Evolutionary conservation across 2,329 filamentous ascomycete species (phyloP).

Genomic region (Phialophora chinensis): DNA sequence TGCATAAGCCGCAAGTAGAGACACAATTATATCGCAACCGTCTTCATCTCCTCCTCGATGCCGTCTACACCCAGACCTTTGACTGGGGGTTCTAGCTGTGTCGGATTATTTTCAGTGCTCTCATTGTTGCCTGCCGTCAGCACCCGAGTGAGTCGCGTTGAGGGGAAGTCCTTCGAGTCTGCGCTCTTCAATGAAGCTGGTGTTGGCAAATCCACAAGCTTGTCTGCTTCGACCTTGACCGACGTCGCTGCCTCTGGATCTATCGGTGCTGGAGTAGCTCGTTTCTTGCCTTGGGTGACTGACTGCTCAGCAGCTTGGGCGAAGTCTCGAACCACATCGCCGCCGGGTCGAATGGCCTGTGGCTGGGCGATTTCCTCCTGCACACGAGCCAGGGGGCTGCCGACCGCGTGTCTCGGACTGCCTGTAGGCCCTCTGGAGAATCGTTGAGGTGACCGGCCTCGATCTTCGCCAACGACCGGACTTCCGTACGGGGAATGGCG

Average conservation of each 20-base stretch:
- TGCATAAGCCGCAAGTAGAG: constrained; percentile 10
- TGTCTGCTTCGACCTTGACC: constrained; percentile 33
- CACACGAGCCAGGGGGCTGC: constrained; percentile 55
- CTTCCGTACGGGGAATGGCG: constrained; percentile 62
- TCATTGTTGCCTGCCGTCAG: constrained; percentile 35
- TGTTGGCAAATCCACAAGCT: constrained; percentile 37
- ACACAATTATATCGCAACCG: constrained; percentile 50
- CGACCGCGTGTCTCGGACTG: constrained; percentile 53
- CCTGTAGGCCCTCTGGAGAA: constrained; percentile 52
- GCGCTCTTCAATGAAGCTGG: constrained; percentile 36
- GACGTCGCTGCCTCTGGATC: constrained; percentile 41
- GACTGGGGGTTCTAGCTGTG: constrained; percentile 42
- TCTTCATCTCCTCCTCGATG: constrained; percentile 53
- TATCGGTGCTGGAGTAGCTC: constrained; percentile 46
- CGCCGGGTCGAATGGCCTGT: constrained; percentile 42
- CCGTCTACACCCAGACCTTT: constrained; percentile 49
- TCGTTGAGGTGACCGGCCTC: constrained; percentile 56
- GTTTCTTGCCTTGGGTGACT: constrained; percentile 42
- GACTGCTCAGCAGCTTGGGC: constrained; percentile 41
- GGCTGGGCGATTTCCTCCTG: constrained; percentile 51
- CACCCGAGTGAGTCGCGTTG: constrained; percentile 33
- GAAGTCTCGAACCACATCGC: constrained; percentile 44
- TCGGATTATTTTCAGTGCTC: constrained; percentile 45
- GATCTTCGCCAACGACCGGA: constrained; percentile 51
- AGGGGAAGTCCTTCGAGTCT: constrained; percentile 36